phyloP scores from a whole-genome alignment of 2,329 filamentous ascomycete species.

The Bipolaris zeicola region DNA sequence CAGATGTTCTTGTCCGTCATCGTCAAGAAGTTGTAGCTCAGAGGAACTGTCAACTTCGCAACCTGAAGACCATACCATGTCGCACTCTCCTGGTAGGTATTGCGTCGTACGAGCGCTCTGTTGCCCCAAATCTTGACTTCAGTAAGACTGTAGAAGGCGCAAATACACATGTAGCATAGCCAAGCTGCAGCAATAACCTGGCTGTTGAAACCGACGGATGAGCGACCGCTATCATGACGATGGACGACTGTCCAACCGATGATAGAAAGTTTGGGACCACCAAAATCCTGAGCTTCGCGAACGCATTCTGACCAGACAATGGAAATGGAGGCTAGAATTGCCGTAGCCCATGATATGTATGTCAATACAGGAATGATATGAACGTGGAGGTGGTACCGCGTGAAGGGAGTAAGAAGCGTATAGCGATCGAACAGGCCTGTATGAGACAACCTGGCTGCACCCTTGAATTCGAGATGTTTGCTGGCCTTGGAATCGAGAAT shows the following conservation, averaged over 20 bases:
- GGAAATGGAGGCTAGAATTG: constrained; percentile 76
- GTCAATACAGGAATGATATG: constrained; percentile 73
- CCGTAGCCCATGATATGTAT: constrained; percentile 67
- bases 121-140: constrained; percentile 98
- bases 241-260: constrained; percentile 73
- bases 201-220: constrained; percentile 81
- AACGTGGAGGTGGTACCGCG: constrained; percentile 78
- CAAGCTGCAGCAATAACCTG: constrained; percentile 84
- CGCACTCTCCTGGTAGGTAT: constrained; percentile 90
- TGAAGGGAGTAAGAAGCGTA: constrained; percentile 76
- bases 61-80: constrained; percentile 96
- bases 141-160: constrained; percentile 83
- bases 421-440: constrained; percentile 44
- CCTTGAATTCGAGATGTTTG: constrained; percentile 77
- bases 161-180: constrained; percentile 95
- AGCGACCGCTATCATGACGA: constrained; percentile 71
- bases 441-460: constrained; percentile 57
- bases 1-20: constrained; percentile 78
- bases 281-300: constrained; percentile 68
- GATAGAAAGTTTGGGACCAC: constrained; percentile 70
- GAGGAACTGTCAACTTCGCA: constrained; percentile 86
- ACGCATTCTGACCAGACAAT: constrained; percentile 95
- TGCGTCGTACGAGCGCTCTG: constrained; percentile 83
- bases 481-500: constrained; percentile 84
- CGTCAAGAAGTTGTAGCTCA: constrained; percentile 96